These are phyloP conservation scores for Saksenaea oblongispora DNA, from an alignment of 371 early-diverging fungal species.

Conservation along the genomic window DNA sequence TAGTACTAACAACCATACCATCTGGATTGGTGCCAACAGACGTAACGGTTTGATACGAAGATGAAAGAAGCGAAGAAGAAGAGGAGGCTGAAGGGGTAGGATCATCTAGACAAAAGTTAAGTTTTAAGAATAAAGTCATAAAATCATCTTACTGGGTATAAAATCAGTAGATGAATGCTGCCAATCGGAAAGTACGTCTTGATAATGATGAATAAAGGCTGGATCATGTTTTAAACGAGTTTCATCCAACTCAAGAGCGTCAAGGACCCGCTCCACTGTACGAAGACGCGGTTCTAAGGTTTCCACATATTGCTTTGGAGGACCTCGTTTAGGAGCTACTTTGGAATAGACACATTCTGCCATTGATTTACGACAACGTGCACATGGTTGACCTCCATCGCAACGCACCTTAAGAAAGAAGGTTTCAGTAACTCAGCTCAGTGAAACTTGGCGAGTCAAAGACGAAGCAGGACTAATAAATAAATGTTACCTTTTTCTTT, in stretches of 20 bases:
- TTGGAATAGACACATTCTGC: conserved; percentile 47
- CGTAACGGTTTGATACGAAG: neutral
- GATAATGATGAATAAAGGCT: neutral
- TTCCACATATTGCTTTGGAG: conserved; percentile 49
- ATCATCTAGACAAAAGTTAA: neutral
- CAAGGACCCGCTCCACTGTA: conserved; percentile 33
- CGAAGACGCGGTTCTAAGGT: conserved; percentile 44
- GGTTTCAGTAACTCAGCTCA: conserved; percentile 15
- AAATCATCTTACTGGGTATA: neutral
- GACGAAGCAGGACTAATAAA: neutral
- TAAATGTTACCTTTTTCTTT: conserved; percentile 41
- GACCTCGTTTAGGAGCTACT: conserved; percentile 39
- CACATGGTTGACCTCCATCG: conserved; percentile 52
- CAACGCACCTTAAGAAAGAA: conserved; percentile 39
- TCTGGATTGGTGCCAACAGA: neutral
- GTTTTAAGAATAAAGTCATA: neutral
- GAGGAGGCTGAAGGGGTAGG: neutral
- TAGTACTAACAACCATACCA: conserved; percentile 16
- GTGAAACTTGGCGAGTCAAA: conserved; percentile 38
- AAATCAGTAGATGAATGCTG: neutral
- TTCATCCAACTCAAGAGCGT: conserved; percentile 12
- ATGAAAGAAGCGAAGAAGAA: neutral
- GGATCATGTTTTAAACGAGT: neutral
- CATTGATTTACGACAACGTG: conserved; percentile 39
- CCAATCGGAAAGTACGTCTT: neutral